Evolutionary conservation across 2,329 filamentous ascomycete genomes (phyloP), one percentile per base, ranked within the genome.

Genomic region (Aspergillus sp.): DNA sequence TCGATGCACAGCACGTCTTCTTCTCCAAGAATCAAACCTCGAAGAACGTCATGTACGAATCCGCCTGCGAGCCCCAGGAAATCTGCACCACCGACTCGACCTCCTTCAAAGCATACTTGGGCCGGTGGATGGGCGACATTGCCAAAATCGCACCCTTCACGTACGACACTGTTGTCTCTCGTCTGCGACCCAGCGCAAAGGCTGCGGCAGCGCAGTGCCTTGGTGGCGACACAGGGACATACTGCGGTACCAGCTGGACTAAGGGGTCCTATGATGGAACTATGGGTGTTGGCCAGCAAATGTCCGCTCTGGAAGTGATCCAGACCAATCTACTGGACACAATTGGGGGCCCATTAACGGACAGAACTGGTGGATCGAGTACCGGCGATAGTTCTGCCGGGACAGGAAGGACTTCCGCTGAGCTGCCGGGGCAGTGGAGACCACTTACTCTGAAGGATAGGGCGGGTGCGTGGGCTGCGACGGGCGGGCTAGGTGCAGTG

Each of bases 91-190:
- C 74, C 23, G 79, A 83, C 51, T 77, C 82, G 63, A 73, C 71
- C 46, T 77, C 75, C 5, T 85, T 84, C 73, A 84, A 84, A 66
- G 80, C 79, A 12, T 83, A 81, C 56, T 70, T 84, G 4, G 67
- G 75, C 1, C 76, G 81, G 37, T 84, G 78, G 72, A 64, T 73
- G 63, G 78, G 75, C n/a, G 69, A 74, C 4, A 73, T 78, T 1
- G 73, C 73, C 1, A 74, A 80, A 53, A 67, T 82, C 42, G 80
- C 77, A 0, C 80, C 80, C 0, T 80, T 73, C 56, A 78, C 77
- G 3, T 61, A 67, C 50, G 59, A 71, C 25, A 58, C 60, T 4
- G 70, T 84, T 46, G 65, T 75, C 53, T 70, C 76, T 0, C 69
- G 73, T 17, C 65, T 84, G 3, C 63, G 70, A 43, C 64, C 69